Base-by-base conservation (phyloP, 1,139 yeast genomes). In the Tardiomyces depauwii region DNA sequence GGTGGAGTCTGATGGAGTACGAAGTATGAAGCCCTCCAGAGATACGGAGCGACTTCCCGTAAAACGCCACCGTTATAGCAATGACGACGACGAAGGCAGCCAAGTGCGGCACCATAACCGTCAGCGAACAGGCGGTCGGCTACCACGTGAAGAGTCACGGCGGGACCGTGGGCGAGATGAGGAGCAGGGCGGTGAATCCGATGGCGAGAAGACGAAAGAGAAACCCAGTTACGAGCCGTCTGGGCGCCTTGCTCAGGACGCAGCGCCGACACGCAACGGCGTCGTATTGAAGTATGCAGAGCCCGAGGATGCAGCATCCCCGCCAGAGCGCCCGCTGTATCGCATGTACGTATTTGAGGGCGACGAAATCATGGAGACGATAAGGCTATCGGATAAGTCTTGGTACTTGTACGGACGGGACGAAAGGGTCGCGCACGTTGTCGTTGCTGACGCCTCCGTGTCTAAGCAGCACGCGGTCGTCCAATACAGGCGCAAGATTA, bases 401-500 rank as follows among this genome's bases (percentile, higher is more conserved):
- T 60, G 54, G 40, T 69, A 64, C 44, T 52, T 74, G 2, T 54
- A 77, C 12, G 83, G 83, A 0, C 62, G 80, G 39, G 78, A 73
- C 49, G 53, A 55, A 6, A 59, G 65, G 12, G 56, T 71, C 1
- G n/a, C 30, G 30, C 45, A 45, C 18, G 32, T 47, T 2, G 14
- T 23, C 10, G 39, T 43, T 10, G 42, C 42, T 7, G 40, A 30
- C 19, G 18, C 18, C 7, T 39, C 44, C 10, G 44, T 30, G 9
- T 74, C 80, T 1, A 70, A 71, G 46, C 76, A 74, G 53, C 83
- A 78, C 52, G 79, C 81, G 10, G 82, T 70, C 1, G 62, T 78
- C 11, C 83, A 78, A 52, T 77, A 73, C 51, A 58, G 76, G 23
- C 45, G 47, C 14, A 55, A 54, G 18, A 40, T 45, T 16, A 52